These are phyloP conservation scores for Botryosphaeria dothidea DNA, from an alignment of 2,329 filamentous ascomycete genomes.

Conservation along the genomic window DNA sequence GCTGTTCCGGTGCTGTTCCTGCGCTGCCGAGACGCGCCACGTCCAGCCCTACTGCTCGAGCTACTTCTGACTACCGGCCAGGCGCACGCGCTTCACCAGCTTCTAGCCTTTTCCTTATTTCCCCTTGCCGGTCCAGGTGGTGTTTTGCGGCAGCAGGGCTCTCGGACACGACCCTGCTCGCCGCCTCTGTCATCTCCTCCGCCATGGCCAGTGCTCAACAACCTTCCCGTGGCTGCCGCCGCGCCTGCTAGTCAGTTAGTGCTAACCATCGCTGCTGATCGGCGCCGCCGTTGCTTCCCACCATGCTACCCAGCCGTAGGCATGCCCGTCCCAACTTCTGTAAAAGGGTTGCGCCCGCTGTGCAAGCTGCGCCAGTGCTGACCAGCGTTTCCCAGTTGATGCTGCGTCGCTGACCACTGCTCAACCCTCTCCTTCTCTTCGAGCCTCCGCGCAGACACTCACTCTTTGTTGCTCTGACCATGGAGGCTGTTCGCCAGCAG, in stretches of 20 bases:
- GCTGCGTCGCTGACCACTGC: background rate
- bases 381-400: constrained; percentile 1
- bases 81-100: background rate
- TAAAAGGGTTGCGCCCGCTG: background rate
- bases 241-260: constrained; percentile 9
- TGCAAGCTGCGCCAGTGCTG: background rate
- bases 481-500: constrained; percentile 21
- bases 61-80: background rate
- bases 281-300: background rate
- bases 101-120: background rate
- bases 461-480: background rate
- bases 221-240: constrained; percentile 11
- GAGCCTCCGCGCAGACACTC: background rate
- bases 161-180: background rate
- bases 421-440: background rate
- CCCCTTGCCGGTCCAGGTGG: background rate
- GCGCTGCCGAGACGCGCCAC: background rate
- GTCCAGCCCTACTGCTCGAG: background rate
- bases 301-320: background rate
- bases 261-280: background rate
- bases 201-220: background rate
- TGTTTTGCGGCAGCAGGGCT: background rate
- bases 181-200: background rate
- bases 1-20: background rate
- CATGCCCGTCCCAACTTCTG: background rate